Evolutionary conservation across 805 yeast genomes (phyloP).

Genomic region (Teunomyces stri): DNA sequence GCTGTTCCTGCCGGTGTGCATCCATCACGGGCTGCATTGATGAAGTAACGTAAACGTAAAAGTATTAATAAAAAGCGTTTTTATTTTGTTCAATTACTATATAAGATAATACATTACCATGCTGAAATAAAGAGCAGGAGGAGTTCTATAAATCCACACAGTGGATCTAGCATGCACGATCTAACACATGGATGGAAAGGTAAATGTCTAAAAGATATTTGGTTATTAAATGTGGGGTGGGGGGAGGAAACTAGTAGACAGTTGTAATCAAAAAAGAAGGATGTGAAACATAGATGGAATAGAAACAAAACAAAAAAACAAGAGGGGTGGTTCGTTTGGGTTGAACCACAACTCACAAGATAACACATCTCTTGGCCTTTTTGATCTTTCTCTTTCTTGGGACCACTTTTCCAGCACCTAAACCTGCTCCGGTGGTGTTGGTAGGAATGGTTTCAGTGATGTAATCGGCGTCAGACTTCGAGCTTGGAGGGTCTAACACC

Average conservation of each 20-base stretch:
- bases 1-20: conserved; percentile 43
- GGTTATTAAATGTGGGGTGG: background rate
- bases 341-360: conserved; percentile 17
- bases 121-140: background rate
- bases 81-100: background rate
- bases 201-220: background rate
- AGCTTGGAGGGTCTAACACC: conserved; percentile 53
- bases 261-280: background rate
- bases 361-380: conserved; percentile 36
- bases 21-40: conserved; percentile 62
- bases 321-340: no score
- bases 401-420: conserved; percentile 8
- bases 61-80: background rate
- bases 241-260: background rate
- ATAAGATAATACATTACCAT: conserved; percentile 5
- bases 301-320: no score
- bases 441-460: conserved; percentile 13
- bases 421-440: conserved; percentile 11
- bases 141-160: conserved; percentile 3
- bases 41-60: no score
- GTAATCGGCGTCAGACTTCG: conserved; percentile 10
- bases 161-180: conserved; percentile 1
- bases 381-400: conserved; percentile 26
- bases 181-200: background rate
- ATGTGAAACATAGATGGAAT: background rate